Percentiles rank a stretch among this genome's conserved stretches.
These are phyloP conservation scores for Alternaria conjuncta DNA, from an alignment of 2,329 filamentous ascomycete species.

Conservation along the genomic window DNA sequence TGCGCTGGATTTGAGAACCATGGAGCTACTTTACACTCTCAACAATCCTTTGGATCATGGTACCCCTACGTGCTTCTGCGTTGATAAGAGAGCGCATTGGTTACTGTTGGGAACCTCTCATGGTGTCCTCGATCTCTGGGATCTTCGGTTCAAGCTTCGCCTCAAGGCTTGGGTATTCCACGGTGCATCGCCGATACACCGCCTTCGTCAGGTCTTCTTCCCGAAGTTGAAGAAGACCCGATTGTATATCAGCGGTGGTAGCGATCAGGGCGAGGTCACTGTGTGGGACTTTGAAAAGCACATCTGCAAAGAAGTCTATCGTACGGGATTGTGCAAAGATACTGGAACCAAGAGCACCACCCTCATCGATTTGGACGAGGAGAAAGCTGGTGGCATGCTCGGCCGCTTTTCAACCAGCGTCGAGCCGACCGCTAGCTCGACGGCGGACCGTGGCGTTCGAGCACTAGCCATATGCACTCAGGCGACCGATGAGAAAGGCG, in stretches of 20 bases:
- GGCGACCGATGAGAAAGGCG: slow-evolving; percentile 70
- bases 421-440: slow-evolving; percentile 54
- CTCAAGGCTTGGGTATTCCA: slow-evolving; percentile 88
- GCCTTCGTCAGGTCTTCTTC: slow-evolving; percentile 65
- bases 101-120: slow-evolving; percentile 89
- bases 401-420: slow-evolving; percentile 80
- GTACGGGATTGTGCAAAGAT: slow-evolving; percentile 57
- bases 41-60: slow-evolving; percentile 92
- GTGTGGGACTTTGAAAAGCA: slow-evolving; percentile 95
- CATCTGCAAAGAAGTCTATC: slow-evolving; percentile 86
- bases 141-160: slow-evolving; percentile 89
- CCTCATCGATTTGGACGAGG: slow-evolving; percentile 88
- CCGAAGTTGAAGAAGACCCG: slow-evolving; percentile 75
- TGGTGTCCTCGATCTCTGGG: slow-evolving; percentile 92
- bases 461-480: slow-evolving; percentile 77
- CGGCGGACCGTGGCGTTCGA: slow-evolving; percentile 72
- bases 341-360: slow-evolving; percentile 62
- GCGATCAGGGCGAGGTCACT: slow-evolving; percentile 84
- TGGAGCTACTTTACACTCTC: slow-evolving; percentile 80
- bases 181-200: slow-evolving; percentile 79
- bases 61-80: slow-evolving; percentile 86
- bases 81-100: slow-evolving; percentile 88
- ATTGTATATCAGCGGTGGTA: slow-evolving; percentile 88
- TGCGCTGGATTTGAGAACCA: slow-evolving; percentile 84
- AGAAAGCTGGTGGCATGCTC: slow-evolving; percentile 83